A percentile compares a stretch with the other conserved stretches of the same genome.
Evolutionary conservation across 2,329 filamentous ascomycete genomes (phyloP).

Genomic region (Clonostachys sp.): DNA sequence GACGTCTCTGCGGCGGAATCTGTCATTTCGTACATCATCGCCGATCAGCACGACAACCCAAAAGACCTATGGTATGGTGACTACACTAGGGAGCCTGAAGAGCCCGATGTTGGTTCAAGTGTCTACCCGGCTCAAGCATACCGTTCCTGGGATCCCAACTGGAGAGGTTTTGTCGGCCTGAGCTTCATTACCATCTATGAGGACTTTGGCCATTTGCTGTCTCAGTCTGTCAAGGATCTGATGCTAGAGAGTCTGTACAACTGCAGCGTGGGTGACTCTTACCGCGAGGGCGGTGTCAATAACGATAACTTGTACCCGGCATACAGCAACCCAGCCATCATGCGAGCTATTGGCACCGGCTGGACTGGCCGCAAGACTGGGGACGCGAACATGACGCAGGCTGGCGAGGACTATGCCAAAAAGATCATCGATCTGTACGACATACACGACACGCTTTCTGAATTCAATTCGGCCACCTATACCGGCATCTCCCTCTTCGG

Average conservation of each 20-base stretch:
- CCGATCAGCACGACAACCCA: conserved; percentile 44
- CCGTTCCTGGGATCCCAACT: conserved; percentile 59
- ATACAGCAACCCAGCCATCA: conserved; percentile 56
- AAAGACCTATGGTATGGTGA: conserved; percentile 52
- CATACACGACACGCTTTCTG: conserved; percentile 50
- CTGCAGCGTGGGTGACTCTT: conserved; percentile 53
- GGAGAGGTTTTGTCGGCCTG: conserved; percentile 59
- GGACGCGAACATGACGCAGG: conserved; percentile 53
- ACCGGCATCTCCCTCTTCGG: conserved; percentile 57
- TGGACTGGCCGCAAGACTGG: conserved; percentile 51
- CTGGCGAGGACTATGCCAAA: conserved; percentile 51
- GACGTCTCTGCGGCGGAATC: conserved; percentile 45
- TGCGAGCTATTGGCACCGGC: conserved; percentile 56
- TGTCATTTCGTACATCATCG: conserved; percentile 49
- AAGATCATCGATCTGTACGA: conserved; percentile 54
- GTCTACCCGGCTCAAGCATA: conserved; percentile 48
- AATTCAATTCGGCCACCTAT: conserved; percentile 61
- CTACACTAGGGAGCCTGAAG: conserved; percentile 50
- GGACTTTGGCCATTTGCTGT: conserved; percentile 46
- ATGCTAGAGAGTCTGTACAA: conserved; percentile 51
- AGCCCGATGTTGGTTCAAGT: conserved; percentile 49
- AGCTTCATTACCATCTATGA: conserved; percentile 54
- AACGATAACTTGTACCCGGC: conserved; percentile 58
- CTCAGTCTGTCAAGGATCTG: conserved; percentile 23
- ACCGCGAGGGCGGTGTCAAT: conserved; percentile 55